Conservation (phyloP, 257 asterid genomes). For the Schizonepeta tenuifolia region DNA sequence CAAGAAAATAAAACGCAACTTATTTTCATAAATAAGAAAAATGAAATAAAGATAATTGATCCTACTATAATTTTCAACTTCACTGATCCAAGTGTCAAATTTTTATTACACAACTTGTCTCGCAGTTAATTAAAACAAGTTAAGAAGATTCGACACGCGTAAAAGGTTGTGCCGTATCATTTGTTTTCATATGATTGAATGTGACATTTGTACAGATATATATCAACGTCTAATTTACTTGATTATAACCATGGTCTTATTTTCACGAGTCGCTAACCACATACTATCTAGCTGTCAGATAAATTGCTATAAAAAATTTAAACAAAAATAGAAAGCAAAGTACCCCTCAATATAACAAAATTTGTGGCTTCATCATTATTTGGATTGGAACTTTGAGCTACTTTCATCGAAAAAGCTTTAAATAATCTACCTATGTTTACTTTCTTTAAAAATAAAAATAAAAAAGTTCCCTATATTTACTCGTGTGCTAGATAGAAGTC, state of each 20-base stretch:
- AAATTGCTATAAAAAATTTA: neutral
- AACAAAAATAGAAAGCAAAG: neutral
- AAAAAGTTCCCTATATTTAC: neutral
- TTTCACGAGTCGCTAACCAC: neutral
- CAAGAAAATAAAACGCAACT: too few species aligned
- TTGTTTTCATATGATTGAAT: conserved; percentile 13
- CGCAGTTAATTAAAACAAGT: neutral
- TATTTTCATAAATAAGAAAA: too few species aligned
- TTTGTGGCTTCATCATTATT: too few species aligned
- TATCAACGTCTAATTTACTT: conserved; percentile 4
- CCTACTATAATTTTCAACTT: too few species aligned
- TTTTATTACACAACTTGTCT: neutral
- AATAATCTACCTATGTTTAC: too few species aligned
- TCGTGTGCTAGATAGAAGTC: neutral
- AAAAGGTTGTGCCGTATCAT: neutral
- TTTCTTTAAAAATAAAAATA: too few species aligned
- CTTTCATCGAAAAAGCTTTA: too few species aligned
- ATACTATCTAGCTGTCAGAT: neutral
- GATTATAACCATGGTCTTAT: neutral
- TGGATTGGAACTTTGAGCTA: too few species aligned
- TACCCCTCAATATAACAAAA: neutral
- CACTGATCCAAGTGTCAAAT: conserved; percentile 14
- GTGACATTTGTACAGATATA: conserved; percentile 13
- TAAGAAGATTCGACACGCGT: conserved; percentile 1
- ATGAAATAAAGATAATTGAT: too few species aligned